Evolutionary conservation across 305 asterid species (phyloP), one percentile per base, ranked within the genome.

Genomic region (Ajuga reptans): DNA sequence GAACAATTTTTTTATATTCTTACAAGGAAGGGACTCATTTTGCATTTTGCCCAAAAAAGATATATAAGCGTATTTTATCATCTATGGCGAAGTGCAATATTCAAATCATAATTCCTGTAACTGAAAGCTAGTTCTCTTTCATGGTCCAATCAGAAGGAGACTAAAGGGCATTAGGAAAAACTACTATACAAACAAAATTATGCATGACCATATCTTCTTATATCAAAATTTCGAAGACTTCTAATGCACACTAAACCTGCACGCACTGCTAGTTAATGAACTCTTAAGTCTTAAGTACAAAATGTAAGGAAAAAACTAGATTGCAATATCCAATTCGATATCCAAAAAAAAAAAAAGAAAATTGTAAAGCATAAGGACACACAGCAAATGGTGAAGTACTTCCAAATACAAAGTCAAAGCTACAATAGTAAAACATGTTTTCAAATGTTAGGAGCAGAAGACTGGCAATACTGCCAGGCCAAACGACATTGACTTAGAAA

Each of bases 401-500:
- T 64, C 41, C 55, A 59, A 55, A 58, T 31, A 49, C 60, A 29
- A 37, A 71, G 80, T 71, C 78, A 77, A 59, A 50, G 55, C 33
- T 14, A 54, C 66, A 73, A n/a, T 63, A 56, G 36, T 57, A 41
- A 46, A 68, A 63, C 29, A 62, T 47, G 27, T 4, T 34, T 55
- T 41, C 53, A 11, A 61, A 29, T 72, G 64, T 53, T 68, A 57
- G 52, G 72, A 5, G 42, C 34, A 72, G 31, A 73, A 65, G 46
- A 74, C 63, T 6, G 27, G 11, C 42, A 37, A 17, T 47, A 47
- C n/a, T 50, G 34, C 31, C 68, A 68, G 68, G 68, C 57, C 72
- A 73, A 68, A 66, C 27, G 55, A 69, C 36, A 34, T 65, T 75
- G 75, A 74, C 79, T 66, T 9, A 21, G 76, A 66, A 27, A 41